These are phyloP conservation scores for Neurospora sp. DNA, from an alignment of 495 filamentous ascomycete genomes.

Conservation along the genomic window DNA sequence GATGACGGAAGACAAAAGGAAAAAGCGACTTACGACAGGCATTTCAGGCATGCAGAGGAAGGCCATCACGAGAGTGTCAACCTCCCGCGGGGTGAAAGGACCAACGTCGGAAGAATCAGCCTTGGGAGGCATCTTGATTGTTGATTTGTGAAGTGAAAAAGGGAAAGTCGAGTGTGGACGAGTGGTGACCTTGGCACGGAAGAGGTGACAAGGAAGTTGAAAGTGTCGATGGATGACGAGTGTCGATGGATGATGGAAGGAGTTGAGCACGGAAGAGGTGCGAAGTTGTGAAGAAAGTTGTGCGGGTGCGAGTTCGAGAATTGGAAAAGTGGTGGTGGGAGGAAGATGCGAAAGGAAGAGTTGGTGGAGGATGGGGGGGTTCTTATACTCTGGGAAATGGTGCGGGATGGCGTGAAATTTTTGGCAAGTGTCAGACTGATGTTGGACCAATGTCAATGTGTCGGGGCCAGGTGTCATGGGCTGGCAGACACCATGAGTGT, in stretches of 20 bases:
- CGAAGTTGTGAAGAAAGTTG: background rate
- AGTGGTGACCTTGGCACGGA: background rate
- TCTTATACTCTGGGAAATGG: background rate
- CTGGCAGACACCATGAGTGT: background rate
- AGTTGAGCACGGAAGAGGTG: background rate
- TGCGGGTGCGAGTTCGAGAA: background rate
- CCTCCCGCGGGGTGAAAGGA: constrained; percentile 3
- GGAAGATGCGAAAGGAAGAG: background rate
- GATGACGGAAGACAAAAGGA: background rate
- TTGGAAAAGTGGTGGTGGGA: background rate
- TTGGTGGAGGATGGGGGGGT: background rate
- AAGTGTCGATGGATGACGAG: background rate
- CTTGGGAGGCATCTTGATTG: background rate
- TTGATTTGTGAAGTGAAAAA: background rate
- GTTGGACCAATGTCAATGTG: background rate
- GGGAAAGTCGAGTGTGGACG: background rate
- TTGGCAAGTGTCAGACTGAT: background rate
- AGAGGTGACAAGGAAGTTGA: background rate
- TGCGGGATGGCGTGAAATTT: background rate
- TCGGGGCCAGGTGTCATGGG: background rate
- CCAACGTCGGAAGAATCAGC: background rate
- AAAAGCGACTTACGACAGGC: background rate
- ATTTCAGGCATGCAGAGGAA: constrained; percentile 5
- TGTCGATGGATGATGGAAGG: background rate
- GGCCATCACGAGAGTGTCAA: constrained; percentile 3